Evolutionary conservation across 495 filamentous ascomycete genomes (phyloP), one percentile per base, ranked within the genome.

Genomic region (Neurospora pannonica): DNA sequence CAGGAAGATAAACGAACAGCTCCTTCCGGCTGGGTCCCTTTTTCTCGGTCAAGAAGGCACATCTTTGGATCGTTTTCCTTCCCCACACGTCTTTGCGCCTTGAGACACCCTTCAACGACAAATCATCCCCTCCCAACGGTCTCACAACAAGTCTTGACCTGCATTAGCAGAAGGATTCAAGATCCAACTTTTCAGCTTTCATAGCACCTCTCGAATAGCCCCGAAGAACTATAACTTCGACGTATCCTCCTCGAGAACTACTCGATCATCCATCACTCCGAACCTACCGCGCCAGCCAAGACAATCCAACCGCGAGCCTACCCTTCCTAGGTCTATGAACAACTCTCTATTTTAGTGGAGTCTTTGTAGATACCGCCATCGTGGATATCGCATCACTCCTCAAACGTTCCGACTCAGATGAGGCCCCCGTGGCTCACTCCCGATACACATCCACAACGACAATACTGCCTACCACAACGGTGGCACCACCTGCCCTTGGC

Each of bases 311-410:
- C 24, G 54, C 54, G 28, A 72, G 74, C 76, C 75, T 75, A 75
- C 62, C 74, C 43, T 71, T 70, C 72, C 74, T 75, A 73, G 75
- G 75, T 77, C 77, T 75, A 82, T 81, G 81, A 80, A 73, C 73
- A 79, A 21, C 34, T 73, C 77, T 74, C 78, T 74, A 34, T 71
- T 42, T 21, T 77, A 77, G 80, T 67, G 79, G 79, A 77, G 72
- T 70, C 46, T 79, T 76, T 34, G 54, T 67, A 83, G 82, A 81
- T 82, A 85, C 89, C 88, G 90, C 84, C 90, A 94, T 87, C 89
- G 91, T 95, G 92, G 92, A 95, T 94, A 93, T 95, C 91, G 88
- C 91, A 86, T 90, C 90, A 71, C 88, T 95, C 78, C 88, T 95
- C 82, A 92, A 92, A 85, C 87, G 87, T 80, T 85, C 91, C 84